Evolutionary conservation across 192 early-diverging fungal species (phyloP), one percentile per base, ranked within the genome.

Genomic region (Coemansia aciculifera): DNA sequence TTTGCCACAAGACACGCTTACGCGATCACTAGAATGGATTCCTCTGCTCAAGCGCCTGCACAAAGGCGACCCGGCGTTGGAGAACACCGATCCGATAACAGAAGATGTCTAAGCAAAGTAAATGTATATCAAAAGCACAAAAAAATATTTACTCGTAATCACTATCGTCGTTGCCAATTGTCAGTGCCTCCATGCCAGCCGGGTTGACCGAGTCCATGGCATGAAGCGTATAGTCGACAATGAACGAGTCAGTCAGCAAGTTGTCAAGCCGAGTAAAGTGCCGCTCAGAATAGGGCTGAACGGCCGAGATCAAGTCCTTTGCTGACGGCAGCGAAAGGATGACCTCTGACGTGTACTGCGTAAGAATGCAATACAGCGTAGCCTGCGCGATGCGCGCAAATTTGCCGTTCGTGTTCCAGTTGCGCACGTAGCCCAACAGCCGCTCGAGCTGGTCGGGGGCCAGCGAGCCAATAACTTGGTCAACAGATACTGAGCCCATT

Each of bases 351-450:
- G 85, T 79, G 57, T 87, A 89, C 19, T 81, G 72, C 8, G 83
- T 84, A 21, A 98, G 78, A 7, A 98, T 85, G 21, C 91, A 87
- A 73, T 96, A 62, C 12, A 99, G 81, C 5, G 94, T 81, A 7
- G 90, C 85, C 72, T 98, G 96, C 10, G 96, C 93, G 29, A 90
- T 80, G 40, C 81, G 75, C 17, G 91, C 85, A 73, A 91, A 86
- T 77, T 90, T 92, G 13, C 89, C 86, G 66, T 95, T 92, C 5
- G 96, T 97, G 86, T 98, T 99, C 96, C 95, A 98, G 79, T 93
- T 90, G 59, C 93, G 88, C 49, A 96, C 89, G 77, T 93, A 96
- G 6, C 77, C 74, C 52, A 98, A 78, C 19, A 99, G 72, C 56
- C 92, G 89, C 48, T 89, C 90, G 23, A 98, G 76, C 68, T 97